These are phyloP conservation scores for Vitis hybrid DNA, from an alignment of 177 flowering plant genomes.

Conservation along the genomic window DNA sequence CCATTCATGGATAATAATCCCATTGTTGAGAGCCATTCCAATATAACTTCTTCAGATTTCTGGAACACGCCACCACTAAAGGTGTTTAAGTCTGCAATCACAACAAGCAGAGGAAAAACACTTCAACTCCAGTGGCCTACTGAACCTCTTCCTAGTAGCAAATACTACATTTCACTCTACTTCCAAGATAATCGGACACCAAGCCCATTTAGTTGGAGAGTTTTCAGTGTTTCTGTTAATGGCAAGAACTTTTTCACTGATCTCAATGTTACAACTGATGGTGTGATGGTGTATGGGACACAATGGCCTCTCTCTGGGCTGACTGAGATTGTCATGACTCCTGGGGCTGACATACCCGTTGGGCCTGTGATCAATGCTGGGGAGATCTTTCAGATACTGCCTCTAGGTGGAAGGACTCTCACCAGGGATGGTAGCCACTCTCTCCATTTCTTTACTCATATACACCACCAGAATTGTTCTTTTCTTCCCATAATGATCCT, in stretches of 20 bases:
- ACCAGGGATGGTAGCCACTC: constrained; percentile 68
- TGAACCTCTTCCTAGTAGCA: constrained; percentile 39
- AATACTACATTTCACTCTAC: constrained; percentile 74
- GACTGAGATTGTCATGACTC: constrained; percentile 51
- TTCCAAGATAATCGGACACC: constrained; percentile 80
- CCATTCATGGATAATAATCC: constrained; percentile 59
- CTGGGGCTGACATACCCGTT: constrained; percentile 42
- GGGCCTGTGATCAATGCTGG: constrained; percentile 88
- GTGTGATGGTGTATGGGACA: constrained; percentile 50
- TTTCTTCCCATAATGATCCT: neutral
- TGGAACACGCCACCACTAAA: constrained; percentile 83
- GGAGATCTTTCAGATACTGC: constrained; percentile 64
- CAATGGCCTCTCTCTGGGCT: constrained; percentile 77
- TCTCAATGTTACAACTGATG: constrained; percentile 63
- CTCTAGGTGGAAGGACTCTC: constrained; percentile 60
- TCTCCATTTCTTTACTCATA: neutral
- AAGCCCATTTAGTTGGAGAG: constrained; percentile 85
- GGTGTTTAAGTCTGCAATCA: constrained; percentile 49
- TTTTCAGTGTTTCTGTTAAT: constrained; percentile 61
- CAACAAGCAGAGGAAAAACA: constrained; percentile 67
- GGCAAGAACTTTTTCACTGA: constrained; percentile 49
- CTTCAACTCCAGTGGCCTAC: constrained; percentile 73
- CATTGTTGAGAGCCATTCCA: constrained; percentile 37
- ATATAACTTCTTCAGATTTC: constrained; percentile 48
- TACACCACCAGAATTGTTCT: neutral